Percentiles rank a stretch among this genome's conserved stretches.
phyloP scores from a whole-genome alignment of 2,329 filamentous ascomycete species.

The Emericellopsis cladophorae region DNA sequence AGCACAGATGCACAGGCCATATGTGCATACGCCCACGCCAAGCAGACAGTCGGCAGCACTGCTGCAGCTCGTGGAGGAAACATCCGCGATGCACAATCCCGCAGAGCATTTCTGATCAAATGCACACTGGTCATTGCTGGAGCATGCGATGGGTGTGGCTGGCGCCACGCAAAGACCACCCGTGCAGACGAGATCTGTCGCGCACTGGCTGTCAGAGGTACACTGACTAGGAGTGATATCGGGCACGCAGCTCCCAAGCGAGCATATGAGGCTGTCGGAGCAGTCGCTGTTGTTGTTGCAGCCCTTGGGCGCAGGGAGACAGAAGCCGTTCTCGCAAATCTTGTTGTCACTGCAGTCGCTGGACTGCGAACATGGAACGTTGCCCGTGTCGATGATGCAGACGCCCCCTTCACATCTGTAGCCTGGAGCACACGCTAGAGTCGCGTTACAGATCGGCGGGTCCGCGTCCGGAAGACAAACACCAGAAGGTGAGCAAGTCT shows the following conservation, averaged over 20 bases:
- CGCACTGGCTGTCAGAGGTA: neutral
- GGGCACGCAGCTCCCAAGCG: neutral
- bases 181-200: neutral
- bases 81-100: neutral
- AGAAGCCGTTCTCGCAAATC: neutral
- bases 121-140: too few relatives aligned
- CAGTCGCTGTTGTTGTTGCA: neutral
- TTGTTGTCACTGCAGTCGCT: neutral
- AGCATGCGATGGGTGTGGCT: too few relatives aligned
- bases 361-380: neutral
- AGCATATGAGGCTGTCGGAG: neutral
- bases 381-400: neutral
- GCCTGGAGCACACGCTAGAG: neutral
- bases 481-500: too few relatives aligned
- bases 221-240: neutral
- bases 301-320: neutral
- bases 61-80: neutral
- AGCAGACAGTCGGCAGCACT: slow-evolving; percentile 5
- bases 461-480: too few relatives aligned
- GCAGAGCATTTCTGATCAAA: neutral
- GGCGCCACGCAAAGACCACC: too few relatives aligned
- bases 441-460: too few relatives aligned
- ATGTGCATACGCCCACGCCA: slow-evolving; percentile 3
- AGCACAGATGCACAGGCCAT: slow-evolving; percentile 6
- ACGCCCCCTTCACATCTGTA: neutral